Conservation (phyloP, 257 asterid species). For the Solanum chiquidenum region DNA sequence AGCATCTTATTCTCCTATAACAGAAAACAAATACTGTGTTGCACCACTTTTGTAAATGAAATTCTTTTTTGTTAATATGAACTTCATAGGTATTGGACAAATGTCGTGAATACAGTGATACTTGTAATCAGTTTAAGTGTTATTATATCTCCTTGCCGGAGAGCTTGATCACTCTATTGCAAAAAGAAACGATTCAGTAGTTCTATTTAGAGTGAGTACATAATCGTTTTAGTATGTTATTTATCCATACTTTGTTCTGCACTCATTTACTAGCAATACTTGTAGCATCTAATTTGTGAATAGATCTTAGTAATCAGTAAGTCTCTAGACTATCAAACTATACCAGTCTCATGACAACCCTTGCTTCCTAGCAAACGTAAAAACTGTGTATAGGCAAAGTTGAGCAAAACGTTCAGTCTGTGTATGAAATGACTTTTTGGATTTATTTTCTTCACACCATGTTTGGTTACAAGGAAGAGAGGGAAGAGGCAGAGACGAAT, state of each 20-base stretch:
- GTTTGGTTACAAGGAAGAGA: background rate
- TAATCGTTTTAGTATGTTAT: background rate
- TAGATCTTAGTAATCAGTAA: background rate
- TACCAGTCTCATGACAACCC: background rate
- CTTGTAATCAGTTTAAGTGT: background rate
- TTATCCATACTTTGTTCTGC: background rate
- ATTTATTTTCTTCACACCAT: background rate
- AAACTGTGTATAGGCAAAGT: background rate
- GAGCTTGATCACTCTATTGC: background rate
- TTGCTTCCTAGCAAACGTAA: background rate
- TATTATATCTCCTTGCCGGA: background rate
- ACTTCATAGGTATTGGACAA: background rate
- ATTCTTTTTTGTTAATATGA: background rate
- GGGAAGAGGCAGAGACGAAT: no score
- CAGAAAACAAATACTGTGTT: background rate
- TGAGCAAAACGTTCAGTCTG: background rate
- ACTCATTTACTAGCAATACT: background rate
- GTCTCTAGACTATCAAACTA: background rate
- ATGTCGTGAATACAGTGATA: background rate
- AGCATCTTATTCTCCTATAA: background rate
- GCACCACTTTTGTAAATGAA: background rate
- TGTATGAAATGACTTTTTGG: background rate
- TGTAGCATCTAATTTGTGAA: background rate
- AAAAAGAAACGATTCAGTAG: background rate
- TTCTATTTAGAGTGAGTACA: background rate